Evolutionary conservation across 2,329 filamentous ascomycete genomes (phyloP).

Genomic region (Paracorniculantispora psalliotae): DNA sequence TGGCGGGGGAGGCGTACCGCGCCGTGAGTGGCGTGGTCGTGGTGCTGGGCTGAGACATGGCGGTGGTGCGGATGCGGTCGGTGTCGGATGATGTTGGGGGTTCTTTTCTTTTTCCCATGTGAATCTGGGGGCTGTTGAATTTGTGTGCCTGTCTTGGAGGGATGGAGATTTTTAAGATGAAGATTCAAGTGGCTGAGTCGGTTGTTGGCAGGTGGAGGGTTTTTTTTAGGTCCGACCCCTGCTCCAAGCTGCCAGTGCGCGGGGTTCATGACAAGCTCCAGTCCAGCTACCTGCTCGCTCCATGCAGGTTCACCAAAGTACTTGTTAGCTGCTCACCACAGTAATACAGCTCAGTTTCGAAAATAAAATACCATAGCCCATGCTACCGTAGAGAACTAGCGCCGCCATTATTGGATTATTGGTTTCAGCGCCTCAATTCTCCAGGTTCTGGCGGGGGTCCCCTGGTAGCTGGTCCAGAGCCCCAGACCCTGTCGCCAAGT

Average conservation of each 20-base stretch:
- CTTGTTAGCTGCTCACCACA: too few relatives aligned
- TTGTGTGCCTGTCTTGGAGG: too few relatives aligned
- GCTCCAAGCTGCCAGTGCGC: background rate
- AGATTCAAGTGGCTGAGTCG: background rate
- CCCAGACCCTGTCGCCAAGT: too few relatives aligned
- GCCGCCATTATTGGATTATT: too few relatives aligned
- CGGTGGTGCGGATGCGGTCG: background rate
- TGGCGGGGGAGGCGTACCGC: conserved; percentile 49
- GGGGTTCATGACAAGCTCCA: background rate
- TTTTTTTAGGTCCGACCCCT: background rate
- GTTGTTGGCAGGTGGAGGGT: too few relatives aligned
- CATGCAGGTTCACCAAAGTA: too few relatives aligned
- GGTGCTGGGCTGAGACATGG: conserved; percentile 17
- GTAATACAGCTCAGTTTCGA: too few relatives aligned
- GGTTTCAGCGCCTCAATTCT: background rate
- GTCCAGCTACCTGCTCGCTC: too few relatives aligned
- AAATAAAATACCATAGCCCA: too few relatives aligned
- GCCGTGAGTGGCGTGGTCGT: conserved; percentile 34
- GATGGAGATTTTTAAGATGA: background rate
- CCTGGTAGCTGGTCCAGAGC: background rate
- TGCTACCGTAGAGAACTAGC: background rate
- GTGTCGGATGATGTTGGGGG: background rate
- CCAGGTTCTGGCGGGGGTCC: background rate
- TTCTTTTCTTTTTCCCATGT: background rate
- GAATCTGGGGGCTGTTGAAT: background rate